Conservation (phyloP, 768 basidiomycete species). For the Pulveroboletus sp. region DNA sequence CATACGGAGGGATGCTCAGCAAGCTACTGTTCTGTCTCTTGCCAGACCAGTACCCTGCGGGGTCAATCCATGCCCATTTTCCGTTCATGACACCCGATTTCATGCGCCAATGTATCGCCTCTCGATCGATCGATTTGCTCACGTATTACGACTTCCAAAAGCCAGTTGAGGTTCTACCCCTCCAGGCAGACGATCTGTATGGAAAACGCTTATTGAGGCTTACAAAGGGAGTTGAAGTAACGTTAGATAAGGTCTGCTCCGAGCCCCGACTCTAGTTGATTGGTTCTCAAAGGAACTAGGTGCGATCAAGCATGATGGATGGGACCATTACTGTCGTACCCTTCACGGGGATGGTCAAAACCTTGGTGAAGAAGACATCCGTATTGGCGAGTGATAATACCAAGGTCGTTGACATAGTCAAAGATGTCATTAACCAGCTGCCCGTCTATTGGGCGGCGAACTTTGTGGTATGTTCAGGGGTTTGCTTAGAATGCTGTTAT, state of each 20-base stretch:
- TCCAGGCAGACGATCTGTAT: slow-evolving; percentile 7
- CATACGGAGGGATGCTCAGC: slow-evolving; percentile 72
- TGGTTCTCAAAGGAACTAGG: slow-evolving; percentile 1
- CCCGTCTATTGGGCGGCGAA: slow-evolving; percentile 62
- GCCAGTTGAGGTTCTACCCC: slow-evolving; percentile 30
- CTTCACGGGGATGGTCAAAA: slow-evolving; percentile 10
- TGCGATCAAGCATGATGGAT: slow-evolving; percentile 12
- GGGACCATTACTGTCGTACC: slow-evolving; percentile 6
- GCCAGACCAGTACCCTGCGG: slow-evolving; percentile 63
- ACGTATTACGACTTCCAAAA: slow-evolving; percentile 59
- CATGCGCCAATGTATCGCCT: slow-evolving; percentile 41
- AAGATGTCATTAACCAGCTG: slow-evolving; percentile 63
- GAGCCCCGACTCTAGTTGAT: neutral
- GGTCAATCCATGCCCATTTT: slow-evolving; percentile 74
- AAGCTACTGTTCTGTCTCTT: slow-evolving; percentile 71
- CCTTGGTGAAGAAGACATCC: slow-evolving; percentile 14
- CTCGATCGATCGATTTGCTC: slow-evolving; percentile 29
- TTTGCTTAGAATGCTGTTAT: neutral
- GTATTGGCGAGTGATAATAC: neutral
- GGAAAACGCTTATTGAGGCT: slow-evolving; percentile 17
- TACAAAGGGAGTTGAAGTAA: slow-evolving; percentile 2
- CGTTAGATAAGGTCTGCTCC: slow-evolving; percentile 12
- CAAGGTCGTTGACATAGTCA: slow-evolving; percentile 55
- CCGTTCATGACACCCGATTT: slow-evolving; percentile 67
- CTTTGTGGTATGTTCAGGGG: slow-evolving; percentile 44